Evolutionary conservation across 768 basidiomycete genomes (phyloP).

Genomic region (Leccinum fibrillosum): DNA sequence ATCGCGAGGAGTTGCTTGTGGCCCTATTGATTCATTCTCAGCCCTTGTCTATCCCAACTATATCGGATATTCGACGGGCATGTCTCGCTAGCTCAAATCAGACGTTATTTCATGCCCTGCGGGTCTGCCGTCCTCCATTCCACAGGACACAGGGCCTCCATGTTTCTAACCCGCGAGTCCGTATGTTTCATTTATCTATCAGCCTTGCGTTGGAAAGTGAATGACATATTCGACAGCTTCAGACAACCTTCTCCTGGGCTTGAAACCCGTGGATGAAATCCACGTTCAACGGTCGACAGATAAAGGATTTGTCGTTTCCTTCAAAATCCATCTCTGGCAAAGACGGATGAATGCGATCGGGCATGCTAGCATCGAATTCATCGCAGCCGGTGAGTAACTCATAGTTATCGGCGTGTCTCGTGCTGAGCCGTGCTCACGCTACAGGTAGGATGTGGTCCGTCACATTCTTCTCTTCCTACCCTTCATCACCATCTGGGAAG

Average conservation of each 20-base stretch:
- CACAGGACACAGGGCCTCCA: neutral
- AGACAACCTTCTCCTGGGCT: constrained; percentile 36
- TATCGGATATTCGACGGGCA: constrained; percentile 62
- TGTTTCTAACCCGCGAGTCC: constrained; percentile 7
- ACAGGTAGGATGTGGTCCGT: constrained; percentile 27
- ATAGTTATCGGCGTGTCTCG: neutral
- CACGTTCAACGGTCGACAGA: constrained; percentile 41
- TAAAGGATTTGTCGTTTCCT: constrained; percentile 43
- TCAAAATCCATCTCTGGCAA: constrained; percentile 59
- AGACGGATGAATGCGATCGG: constrained; percentile 65
- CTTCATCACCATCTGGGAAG: constrained; percentile 3
- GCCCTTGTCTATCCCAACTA: constrained; percentile 39
- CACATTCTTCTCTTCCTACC: constrained; percentile 15
- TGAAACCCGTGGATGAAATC: constrained; percentile 50
- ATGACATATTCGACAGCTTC: constrained; percentile 23
- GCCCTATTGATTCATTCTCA: constrained; percentile 51
- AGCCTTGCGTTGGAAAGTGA: neutral
- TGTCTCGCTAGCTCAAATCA: constrained; percentile 44
- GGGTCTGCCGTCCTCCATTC: no score
- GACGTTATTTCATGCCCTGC: constrained; percentile 26
- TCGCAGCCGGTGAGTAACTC: constrained; percentile 37
- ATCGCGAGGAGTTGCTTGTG: constrained; percentile 40
- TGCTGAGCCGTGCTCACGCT: neutral
- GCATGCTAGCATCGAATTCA: constrained; percentile 58
- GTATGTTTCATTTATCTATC: constrained; percentile 22